Percentiles rank a stretch among this genome's conserved stretches.
These are phyloP conservation scores for Leishmania braziliensis DNA, from an alignment of 208 protist genomes.

Conservation along the genomic window DNA sequence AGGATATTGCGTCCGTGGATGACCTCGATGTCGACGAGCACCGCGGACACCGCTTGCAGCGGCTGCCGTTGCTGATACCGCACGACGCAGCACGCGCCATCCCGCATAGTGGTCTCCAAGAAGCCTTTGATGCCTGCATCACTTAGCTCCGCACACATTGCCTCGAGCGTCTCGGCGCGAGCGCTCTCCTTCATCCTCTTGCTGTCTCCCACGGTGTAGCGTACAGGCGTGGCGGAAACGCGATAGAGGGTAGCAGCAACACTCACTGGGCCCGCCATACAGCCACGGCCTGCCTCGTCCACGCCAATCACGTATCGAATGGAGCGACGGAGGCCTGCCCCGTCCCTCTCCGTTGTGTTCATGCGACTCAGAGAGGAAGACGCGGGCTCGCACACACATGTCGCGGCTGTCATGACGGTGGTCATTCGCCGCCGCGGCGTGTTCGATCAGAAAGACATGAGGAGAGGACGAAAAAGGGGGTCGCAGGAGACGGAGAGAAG, in stretches of 20 bases:
- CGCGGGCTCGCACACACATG: neutral
- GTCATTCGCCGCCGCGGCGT: neutral
- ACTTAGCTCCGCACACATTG: constrained; percentile 28
- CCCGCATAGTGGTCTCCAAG: neutral
- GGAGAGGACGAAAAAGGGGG: neutral
- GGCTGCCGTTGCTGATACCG: constrained; percentile 7
- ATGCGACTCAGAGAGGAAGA: neutral
- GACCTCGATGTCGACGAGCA: constrained; percentile 29
- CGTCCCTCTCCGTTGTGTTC: constrained; percentile 17
- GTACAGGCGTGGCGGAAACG: constrained; percentile 13
- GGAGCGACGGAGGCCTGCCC: neutral
- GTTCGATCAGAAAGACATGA: neutral
- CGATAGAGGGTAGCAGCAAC: constrained; percentile 45
- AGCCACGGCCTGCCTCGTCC: constrained; percentile 65
- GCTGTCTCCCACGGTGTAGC: constrained; percentile 42
- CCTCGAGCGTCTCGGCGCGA: constrained; percentile 23
- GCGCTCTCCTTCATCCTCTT: constrained; percentile 33
- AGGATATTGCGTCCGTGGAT: constrained; percentile 59
- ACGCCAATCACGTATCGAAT: constrained; percentile 50
- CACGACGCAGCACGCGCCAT: constrained; percentile 9
- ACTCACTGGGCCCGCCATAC: constrained; percentile 58
- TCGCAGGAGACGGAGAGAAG: neutral
- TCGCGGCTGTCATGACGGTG: neutral
- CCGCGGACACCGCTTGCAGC: constrained; percentile 30
- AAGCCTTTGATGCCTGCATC: neutral